Conservation (phyloP, 225 moss, liverwort and hornwort species). For the Ulota crispa region DNA sequence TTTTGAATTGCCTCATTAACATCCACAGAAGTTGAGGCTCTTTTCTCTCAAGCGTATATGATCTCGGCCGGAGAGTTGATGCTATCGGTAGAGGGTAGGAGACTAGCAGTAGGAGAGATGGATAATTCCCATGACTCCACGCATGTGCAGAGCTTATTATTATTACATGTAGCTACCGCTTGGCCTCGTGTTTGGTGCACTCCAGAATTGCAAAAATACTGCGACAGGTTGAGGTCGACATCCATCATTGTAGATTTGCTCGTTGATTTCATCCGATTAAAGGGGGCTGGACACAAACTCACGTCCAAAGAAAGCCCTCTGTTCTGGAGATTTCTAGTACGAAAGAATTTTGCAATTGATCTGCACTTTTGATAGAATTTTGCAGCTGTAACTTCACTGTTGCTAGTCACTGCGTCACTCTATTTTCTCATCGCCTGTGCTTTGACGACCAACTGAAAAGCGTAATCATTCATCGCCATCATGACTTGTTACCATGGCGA, state of each 20-base stretch:
- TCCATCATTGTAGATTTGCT: neutral
- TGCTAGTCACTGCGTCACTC: neutral
- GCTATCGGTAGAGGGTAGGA: no score
- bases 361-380: neutral
- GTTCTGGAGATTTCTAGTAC: conserved; percentile 12
- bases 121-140: neutral
- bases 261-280: neutral
- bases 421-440: neutral
- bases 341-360: neutral
- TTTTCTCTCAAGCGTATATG: neutral
- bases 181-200: neutral
- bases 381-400: neutral
- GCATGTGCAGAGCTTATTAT: neutral
- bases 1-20: neutral
- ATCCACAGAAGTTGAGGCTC: neutral
- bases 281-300: neutral
- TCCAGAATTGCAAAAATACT: no score
- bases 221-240: neutral
- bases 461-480: no score
- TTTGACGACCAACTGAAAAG: neutral
- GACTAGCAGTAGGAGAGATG: neutral
- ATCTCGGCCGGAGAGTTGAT: neutral
- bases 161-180: neutral
- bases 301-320: neutral
- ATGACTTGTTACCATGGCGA: neutral